These are phyloP conservation scores for Russula virescens DNA, from an alignment of 768 basidiomycete genomes.

Conservation along the genomic window DNA sequence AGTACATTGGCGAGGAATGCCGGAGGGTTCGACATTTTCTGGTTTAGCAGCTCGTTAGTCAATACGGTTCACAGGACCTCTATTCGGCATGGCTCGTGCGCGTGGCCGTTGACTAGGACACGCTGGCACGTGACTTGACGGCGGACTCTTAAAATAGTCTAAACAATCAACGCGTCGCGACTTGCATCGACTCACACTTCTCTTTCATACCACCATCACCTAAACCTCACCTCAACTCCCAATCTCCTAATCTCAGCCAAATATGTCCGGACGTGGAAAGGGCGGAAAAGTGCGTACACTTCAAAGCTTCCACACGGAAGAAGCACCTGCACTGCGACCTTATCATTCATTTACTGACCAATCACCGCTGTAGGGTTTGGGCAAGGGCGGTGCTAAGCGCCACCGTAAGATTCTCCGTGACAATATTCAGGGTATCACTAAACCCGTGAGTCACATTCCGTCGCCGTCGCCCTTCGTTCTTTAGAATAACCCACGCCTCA, in stretches of 20 bases:
- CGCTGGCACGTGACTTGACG: constrained; percentile 14
- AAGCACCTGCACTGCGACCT: neutral
- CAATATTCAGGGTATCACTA: constrained; percentile 64
- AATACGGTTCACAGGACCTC: too few relatives aligned
- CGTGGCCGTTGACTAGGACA: neutral
- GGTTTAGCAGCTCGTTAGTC: neutral
- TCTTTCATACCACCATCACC: constrained; percentile 24
- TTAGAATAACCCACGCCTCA: constrained; percentile 33
- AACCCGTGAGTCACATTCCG: constrained; percentile 30
- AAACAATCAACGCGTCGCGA: constrained; percentile 23
- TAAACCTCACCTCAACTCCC: constrained; percentile 19
- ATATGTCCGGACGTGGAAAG: constrained; percentile 96
- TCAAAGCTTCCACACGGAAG: neutral
- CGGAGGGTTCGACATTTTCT: constrained; percentile 13
- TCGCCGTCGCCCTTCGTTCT: constrained; percentile 14
- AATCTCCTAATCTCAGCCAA: constrained; percentile 29
- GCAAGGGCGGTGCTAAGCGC: constrained; percentile 95
- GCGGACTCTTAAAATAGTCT: constrained; percentile 18
- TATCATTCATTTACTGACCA: constrained; percentile 13
- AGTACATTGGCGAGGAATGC: constrained; percentile 16
- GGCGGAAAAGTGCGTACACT: constrained; percentile 64
- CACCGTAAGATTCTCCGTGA: constrained; percentile 94
- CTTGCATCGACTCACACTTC: constrained; percentile 17
- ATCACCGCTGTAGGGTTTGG: constrained; percentile 58
- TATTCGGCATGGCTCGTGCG: neutral